Base-by-base conservation (phyloP, 108 stramenopile species). In the Skeletonema costatum region DNA sequence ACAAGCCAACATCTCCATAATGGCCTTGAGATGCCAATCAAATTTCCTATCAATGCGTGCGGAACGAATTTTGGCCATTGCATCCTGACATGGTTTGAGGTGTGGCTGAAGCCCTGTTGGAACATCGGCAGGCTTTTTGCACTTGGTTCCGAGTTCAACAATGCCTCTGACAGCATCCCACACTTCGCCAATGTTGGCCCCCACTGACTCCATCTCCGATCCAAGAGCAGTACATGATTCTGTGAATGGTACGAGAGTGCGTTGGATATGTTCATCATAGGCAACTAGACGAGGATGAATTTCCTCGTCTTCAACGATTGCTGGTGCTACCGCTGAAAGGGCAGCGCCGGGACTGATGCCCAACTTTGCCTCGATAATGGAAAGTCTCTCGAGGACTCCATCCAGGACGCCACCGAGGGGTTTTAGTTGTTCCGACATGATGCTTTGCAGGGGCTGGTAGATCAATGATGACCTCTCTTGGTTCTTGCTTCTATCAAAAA, bases 1-100 rank as follows among this genome's bases (percentile, higher is more conserved):
- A 46, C 87, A 90, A 32, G 84, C 68, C 21, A 95, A 66, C 90
- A 92, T 87, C 83, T 95, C 94, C 67, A 71, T 87, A 2, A 95
- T 76, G 35, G 92, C 94, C 76, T 93, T 93, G 68, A 82, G 35
- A 64, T 95, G 94, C 67, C 79, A 83, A 70, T 92, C 92, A 42
- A 84, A 93, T 42, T 89, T 90, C 25, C 94, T 87, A 72, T 92
- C 85, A 53, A 95, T 68, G 41, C 89, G 70, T 19, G 89, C 74
- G 7, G 71, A 63, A 10, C 84, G 86, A 63, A 95, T 90, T 36
- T 81, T 67, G 10, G 66, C 33, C 56, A 95, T 82, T 50, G 85
- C 67, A 35, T 90, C 90, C 68, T 91, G 91, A 60, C 82, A 85
- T 1, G 88, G 84, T 38, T 79, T 85, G 38, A 95, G 63, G 73